Base-by-base conservation (phyloP, 441 rosid species). In the Croton laevigatus region DNA sequence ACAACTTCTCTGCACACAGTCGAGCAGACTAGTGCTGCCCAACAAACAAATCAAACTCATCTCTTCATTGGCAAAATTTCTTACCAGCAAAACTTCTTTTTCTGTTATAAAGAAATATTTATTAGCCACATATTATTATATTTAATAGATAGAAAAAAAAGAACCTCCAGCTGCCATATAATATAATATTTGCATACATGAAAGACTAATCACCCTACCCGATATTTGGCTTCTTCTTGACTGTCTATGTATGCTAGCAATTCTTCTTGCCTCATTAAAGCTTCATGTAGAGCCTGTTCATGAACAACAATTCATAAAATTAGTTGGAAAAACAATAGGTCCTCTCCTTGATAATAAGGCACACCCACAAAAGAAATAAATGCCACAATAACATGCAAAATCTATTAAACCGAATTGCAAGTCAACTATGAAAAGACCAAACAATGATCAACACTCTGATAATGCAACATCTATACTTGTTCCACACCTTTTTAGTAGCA, bases 201-300 rank as follows among this genome's bases (percentile, higher is more conserved):
- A 46, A 20, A 19, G 48, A 51, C 60, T 65, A 48, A 69, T 66
- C 23, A 48, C 70, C 87, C 0, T 79, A 96, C 98, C 90, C 81
- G 82, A 46, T 63, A 75, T 65, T 81, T 87, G 75, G 91, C 96
- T 76, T 83, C 89, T 78, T 82, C 91, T 81, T 94, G 95, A 62
- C 91, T 75, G 78, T 94, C 97, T 61, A 94, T 89, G 74, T 90
- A 91, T 3, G 94, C 97, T 17, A 91, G 95, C 75, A 91, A 74
- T 66, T 94, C 98, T 72, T 95, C 99, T 81, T 93, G 99, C 82
- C 85, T 88, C 93, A 95, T 93, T 69, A 87, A 80, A 72, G 98
- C 93, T 61, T 94, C 95, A 68, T 88, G 85, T 51, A 94, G 86
- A 52, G 98, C 97, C 97, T 93, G 81, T 45, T 57, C 66, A 59